Evolutionary conservation across 331 rosid species (phyloP).

Genomic region (Quercus phellos): DNA sequence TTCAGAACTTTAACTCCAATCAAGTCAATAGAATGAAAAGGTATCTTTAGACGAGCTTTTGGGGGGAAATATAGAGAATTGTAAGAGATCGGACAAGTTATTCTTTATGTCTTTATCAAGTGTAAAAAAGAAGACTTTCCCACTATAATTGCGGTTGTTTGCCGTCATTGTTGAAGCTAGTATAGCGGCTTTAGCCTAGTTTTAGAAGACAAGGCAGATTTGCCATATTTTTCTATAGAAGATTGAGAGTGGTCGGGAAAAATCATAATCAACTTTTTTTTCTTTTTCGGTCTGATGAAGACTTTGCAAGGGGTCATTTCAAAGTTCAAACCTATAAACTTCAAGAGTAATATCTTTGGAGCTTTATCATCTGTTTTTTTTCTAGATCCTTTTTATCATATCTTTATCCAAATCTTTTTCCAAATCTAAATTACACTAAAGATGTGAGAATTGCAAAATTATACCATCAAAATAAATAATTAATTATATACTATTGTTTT

Average conservation of each 20-base stretch:
- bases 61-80: too few relatives aligned
- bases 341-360: background rate
- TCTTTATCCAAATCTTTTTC: too few relatives aligned
- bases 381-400: too few relatives aligned
- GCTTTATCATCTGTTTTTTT: background rate
- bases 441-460: too few relatives aligned
- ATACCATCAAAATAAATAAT: too few relatives aligned
- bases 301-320: background rate
- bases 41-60: too few relatives aligned
- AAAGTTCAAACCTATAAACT: background rate
- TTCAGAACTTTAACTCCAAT: too few relatives aligned
- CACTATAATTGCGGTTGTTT: background rate
- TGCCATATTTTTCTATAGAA: background rate
- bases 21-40: too few relatives aligned
- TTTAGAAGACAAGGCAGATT: background rate
- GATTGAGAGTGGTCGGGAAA: background rate
- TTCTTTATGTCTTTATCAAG: background rate
- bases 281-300: background rate
- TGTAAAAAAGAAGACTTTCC: background rate
- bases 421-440: too few relatives aligned
- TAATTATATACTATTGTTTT: too few relatives aligned
- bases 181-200: background rate
- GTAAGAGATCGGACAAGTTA: too few relatives aligned
- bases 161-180: background rate
- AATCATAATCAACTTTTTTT: background rate